phyloP scores from a whole-genome alignment of 2,329 filamentous ascomycete genomes.

The Diaporthe caulivora region DNA sequence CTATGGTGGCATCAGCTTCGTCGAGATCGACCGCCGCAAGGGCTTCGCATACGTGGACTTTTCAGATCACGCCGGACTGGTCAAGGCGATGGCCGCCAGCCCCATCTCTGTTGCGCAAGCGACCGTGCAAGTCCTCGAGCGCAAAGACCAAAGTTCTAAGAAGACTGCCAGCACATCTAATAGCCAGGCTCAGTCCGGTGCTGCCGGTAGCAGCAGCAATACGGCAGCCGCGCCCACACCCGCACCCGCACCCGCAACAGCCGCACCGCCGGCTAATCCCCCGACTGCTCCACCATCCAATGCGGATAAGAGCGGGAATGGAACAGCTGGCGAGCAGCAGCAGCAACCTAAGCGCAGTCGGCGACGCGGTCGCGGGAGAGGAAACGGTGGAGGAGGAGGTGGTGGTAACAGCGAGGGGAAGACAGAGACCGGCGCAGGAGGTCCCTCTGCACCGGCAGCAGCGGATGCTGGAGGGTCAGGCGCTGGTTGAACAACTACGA shows the following conservation, averaged over 20 bases:
- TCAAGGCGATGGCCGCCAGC: constrained; percentile 84
- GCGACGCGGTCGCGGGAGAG: constrained; percentile 38
- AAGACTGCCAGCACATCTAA: constrained; percentile 38
- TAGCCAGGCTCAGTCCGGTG: background rate
- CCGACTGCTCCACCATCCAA: constrained; percentile 23
- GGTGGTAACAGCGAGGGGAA: constrained; percentile 32
- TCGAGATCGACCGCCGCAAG: constrained; percentile 95
- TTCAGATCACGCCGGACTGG: constrained; percentile 76
- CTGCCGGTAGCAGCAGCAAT: constrained; percentile 7
- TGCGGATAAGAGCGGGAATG: constrained; percentile 32
- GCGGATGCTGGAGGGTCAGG: constrained; percentile 19
- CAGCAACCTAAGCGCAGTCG: constrained; percentile 39
- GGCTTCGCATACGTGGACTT: constrained; percentile 96
- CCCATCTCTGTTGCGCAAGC: constrained; percentile 87
- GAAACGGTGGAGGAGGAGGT: constrained; percentile 26
- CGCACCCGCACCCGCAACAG: constrained; percentile 5
- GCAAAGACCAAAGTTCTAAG: constrained; percentile 70
- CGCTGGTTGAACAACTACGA: constrained; percentile 28
- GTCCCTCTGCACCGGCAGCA: constrained; percentile 13
- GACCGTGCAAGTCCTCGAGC: constrained; percentile 87
- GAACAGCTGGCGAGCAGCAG: constrained; percentile 33
- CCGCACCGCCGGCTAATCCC: constrained; percentile 13
- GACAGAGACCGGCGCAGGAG: constrained; percentile 10
- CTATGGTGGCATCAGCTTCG: constrained; percentile 81
- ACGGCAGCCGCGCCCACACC: background rate